Evolutionary conservation across 1,139 yeast species (phyloP), one percentile per base, ranked within the genome.

Genomic region (Dujonia santamariae): DNA sequence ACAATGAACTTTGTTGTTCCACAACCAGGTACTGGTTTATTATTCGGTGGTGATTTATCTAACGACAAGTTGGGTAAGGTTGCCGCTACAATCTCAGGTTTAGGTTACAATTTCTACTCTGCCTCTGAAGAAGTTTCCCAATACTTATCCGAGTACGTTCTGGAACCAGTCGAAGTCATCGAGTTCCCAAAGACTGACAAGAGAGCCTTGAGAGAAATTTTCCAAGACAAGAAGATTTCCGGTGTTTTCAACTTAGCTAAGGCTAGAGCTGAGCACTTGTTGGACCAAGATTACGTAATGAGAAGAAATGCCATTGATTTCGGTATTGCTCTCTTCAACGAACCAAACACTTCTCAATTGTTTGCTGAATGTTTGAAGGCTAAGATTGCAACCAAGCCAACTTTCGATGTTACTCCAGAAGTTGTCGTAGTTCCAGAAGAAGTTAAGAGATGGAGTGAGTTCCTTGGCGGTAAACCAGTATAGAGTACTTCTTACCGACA

Each of bases 251-350:
- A 94, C 66, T 75, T 92, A 55, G 97, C 98, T 35, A 74, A 73
- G 50, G 84, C 87, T 32, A 79, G 97, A 59, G 98, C 97, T 26
- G 94, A 85, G 54, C 67, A 74, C 45, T 73, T 86, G 47, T 65
- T 79, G 44, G 97, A 92, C 53, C 83, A 85, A 61, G 97, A 92
- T 64, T 92, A 92, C 58, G 84, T 90, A 37, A 92, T 92, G 97
- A 83, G 99, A 73, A 83, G 99, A 71, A 92, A 90, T 59, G 97
- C 98, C 35, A 94, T 92, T 66, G 99, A 92, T 63, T 92, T 94
- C 60, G 97, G 86, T 40, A 84, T 92, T 52, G 97, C 98, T 32
- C 72, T 92, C 59, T 90, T 92, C 70, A 92, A 92, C 56, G 98
- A 92, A 66, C 96, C 97, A 46, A 81, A 87, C 58, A 92, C 98